A percentile compares a stretch with the other conserved stretches of the same genome.
Evolutionary conservation across 331 rosid species (phyloP).

Genomic region (Stylosanthes scabra): DNA sequence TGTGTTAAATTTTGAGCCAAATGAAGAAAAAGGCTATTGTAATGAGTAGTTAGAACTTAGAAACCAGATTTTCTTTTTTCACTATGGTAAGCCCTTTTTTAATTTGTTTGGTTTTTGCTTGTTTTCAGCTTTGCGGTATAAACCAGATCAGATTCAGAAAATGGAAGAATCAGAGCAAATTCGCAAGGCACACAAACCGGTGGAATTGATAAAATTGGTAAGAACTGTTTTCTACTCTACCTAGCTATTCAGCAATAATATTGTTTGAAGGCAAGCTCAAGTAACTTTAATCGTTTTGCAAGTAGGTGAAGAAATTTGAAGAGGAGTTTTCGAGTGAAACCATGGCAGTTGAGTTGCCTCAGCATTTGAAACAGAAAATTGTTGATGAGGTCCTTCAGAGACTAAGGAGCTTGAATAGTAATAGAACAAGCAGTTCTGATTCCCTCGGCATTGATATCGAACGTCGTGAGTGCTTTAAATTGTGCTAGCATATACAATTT

Average conservation of each 20-base stretch:
- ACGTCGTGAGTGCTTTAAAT: constrained; percentile 57
- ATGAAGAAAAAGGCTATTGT: background rate
- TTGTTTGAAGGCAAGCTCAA: constrained; percentile 8
- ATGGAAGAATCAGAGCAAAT: constrained; percentile 88
- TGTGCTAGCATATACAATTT: background rate
- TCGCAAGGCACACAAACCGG: constrained; percentile 70
- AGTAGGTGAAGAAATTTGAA: constrained; percentile 71
- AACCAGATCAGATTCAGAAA: constrained; percentile 87
- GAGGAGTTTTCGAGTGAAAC: constrained; percentile 60
- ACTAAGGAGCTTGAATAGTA: constrained; percentile 62
- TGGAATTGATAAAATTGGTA: constrained; percentile 84
- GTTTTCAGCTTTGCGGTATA: constrained; percentile 62
- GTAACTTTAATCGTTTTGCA: constrained; percentile 28
- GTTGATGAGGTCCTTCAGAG: constrained; percentile 68
- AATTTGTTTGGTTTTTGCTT: constrained; percentile 2
- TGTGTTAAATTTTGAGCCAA: background rate
- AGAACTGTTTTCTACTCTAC: constrained; percentile 31
- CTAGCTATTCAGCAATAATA: constrained; percentile 25
- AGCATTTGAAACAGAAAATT: constrained; percentile 74
- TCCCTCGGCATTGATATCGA: constrained; percentile 48
- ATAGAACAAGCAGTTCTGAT: constrained; percentile 32
- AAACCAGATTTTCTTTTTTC: background rate
- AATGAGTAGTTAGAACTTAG: background rate
- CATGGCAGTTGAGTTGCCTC: constrained; percentile 58
- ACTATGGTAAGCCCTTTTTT: background rate